A percentile compares a stretch with the other conserved stretches of the same genome.
These are phyloP conservation scores for Caryopteris hybrid DNA, from an alignment of 305 asterid species.

Conservation along the genomic window DNA sequence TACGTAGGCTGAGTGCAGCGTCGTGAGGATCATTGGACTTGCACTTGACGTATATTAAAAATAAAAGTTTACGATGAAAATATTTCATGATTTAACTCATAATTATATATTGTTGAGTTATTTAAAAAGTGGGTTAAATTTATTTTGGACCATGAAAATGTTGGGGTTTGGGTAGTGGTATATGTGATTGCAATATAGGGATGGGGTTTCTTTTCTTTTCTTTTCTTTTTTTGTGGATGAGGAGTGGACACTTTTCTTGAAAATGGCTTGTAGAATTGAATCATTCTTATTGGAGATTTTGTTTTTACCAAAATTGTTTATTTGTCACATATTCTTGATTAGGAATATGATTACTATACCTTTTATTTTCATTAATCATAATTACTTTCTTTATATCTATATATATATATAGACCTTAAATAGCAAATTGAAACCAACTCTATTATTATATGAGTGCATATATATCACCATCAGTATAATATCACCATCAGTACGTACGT, in stretches of 20 bases:
- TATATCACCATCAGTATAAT: too few species aligned
- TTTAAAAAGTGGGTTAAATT: constrained; percentile 28
- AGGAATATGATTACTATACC: not conserved
- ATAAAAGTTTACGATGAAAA: too few species aligned
- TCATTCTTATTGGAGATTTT: not conserved
- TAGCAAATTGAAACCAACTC: too few species aligned
- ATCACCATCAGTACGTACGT: too few species aligned
- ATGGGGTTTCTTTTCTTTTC: constrained; percentile 19
- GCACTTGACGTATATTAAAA: too few species aligned
- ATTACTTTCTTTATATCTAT: not conserved
- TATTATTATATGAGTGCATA: too few species aligned
- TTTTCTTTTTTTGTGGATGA: constrained; percentile 36
- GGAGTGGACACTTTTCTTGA: constrained; percentile 59
- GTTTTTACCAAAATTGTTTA: not conserved
- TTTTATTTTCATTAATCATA: too few species aligned
- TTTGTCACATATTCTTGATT: not conserved
- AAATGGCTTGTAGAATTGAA: constrained; percentile 28
- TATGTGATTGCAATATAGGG: constrained; percentile 32
- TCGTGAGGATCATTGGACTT: too few species aligned
- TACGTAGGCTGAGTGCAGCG: too few species aligned
- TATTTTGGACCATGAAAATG: constrained; percentile 37
- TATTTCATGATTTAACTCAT: too few species aligned
- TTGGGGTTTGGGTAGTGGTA: constrained; percentile 23
- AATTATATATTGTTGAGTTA: constrained; percentile 13
- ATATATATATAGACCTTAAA: too few species aligned